A percentile compares a stretch with the other conserved stretches of the same genome.
Evolutionary conservation across 345 rosid species (phyloP).

Genomic region (Abelmoschus esculentus): DNA sequence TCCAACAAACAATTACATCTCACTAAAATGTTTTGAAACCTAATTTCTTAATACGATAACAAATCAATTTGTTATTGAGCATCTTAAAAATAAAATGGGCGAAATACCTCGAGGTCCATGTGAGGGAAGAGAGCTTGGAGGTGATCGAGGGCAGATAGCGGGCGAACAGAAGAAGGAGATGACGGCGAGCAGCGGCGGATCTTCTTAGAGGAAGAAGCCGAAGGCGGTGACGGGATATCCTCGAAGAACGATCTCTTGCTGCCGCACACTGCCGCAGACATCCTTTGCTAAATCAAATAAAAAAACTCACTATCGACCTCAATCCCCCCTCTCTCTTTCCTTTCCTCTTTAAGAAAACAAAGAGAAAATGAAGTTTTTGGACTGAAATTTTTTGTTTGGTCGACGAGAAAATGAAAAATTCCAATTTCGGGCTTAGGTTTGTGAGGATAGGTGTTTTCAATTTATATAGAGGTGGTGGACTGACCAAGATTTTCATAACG

Average conservation of each 20-base stretch:
- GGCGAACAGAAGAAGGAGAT: conserved; percentile 31
- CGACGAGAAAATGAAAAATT: not conserved
- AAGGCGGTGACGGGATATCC: conserved; percentile 52
- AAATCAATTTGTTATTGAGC: no score
- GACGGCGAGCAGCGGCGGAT: conserved; percentile 43
- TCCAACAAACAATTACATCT: not conserved
- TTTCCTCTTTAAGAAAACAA: not conserved
- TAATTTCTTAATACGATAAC: not conserved
- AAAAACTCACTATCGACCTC: not conserved
- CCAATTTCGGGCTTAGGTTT: not conserved
- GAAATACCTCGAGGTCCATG: not conserved
- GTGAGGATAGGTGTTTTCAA: no score
- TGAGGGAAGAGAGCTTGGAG: conserved; percentile 33
- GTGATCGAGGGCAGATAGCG: conserved; percentile 33
- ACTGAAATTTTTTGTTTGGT: not conserved
- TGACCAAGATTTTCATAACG: no score
- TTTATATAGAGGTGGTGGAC: no score
- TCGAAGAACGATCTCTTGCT: conserved; percentile 67
- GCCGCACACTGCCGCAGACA: conserved; percentile 81
- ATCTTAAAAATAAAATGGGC: not conserved
- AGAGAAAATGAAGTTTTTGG: not conserved
- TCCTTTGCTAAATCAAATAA: conserved; percentile 12
- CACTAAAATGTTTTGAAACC: not conserved
- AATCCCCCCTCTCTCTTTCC: not conserved
- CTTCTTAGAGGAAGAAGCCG: conserved; percentile 38